Evolutionary conservation across 345 rosid genomes (phyloP).

Genomic region (Syzygium aqueum): DNA sequence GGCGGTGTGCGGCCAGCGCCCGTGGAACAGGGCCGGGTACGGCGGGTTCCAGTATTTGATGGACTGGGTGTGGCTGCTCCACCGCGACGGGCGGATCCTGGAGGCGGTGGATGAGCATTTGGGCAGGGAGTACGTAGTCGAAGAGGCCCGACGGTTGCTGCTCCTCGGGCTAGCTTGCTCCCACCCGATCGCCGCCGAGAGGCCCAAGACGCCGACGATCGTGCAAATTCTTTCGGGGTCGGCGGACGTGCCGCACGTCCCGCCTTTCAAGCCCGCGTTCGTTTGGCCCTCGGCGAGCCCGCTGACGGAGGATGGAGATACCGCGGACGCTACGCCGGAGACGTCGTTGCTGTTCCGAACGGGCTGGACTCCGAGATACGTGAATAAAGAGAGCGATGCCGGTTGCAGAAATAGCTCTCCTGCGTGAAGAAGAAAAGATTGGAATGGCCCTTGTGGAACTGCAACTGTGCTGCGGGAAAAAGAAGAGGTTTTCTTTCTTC

Average conservation of each 20-base stretch:
- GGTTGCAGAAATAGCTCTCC: slow-evolving; percentile 15
- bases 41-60: slow-evolving; percentile 15
- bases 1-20: slow-evolving; percentile 44
- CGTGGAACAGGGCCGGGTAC: slow-evolving; percentile 22
- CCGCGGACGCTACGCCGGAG: slow-evolving; percentile 11
- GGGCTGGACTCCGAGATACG: slow-evolving; percentile 26
- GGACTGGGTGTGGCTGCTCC: slow-evolving; percentile 54
- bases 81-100: slow-evolving; percentile 29
- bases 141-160: slow-evolving; percentile 36
- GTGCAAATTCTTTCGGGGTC: slow-evolving; percentile 29
- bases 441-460: not conserved
- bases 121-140: slow-evolving; percentile 12
- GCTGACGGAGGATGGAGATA: not conserved
- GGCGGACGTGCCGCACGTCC: slow-evolving; percentile 22
- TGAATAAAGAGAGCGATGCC: not conserved
- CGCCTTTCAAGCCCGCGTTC: slow-evolving; percentile 40
- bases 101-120: slow-evolving; percentile 42
- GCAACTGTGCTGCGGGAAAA: not conserved
- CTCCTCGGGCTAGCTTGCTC: slow-evolving; percentile 41
- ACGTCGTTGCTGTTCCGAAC: slow-evolving; percentile 13
- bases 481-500: not conserved
- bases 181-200: slow-evolving; percentile 33
- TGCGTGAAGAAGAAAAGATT: not conserved
- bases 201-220: slow-evolving; percentile 35
- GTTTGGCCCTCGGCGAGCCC: slow-evolving; percentile 24